Evolutionary conservation across 331 rosid species (phyloP).

Genomic region (Erythrophleum ivorense): DNA sequence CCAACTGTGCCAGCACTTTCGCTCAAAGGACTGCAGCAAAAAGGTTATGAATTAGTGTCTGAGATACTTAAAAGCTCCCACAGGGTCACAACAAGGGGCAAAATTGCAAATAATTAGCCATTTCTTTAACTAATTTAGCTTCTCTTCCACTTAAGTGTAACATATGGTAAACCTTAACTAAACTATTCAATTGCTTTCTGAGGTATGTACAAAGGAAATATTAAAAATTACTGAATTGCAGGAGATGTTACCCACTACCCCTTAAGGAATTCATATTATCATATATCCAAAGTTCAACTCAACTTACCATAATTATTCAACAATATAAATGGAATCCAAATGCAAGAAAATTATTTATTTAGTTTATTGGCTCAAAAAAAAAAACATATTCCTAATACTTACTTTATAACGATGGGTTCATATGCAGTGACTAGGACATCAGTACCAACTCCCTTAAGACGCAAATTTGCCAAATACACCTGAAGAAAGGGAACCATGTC

Average conservation of each 20-base stretch:
- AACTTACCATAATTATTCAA: slow-evolving; percentile 14
- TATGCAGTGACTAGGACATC: slow-evolving; percentile 83
- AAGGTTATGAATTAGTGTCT: slow-evolving; percentile 6
- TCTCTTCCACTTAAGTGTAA: neutral
- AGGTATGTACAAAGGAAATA: neutral
- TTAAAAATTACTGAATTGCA: neutral
- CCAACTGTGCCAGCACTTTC: slow-evolving; percentile 82
- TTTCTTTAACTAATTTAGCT: neutral
- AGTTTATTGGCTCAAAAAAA: slow-evolving; percentile 8
- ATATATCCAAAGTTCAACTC: slow-evolving; percentile 15
- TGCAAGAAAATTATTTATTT: slow-evolving; percentile 3
- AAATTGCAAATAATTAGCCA: neutral
- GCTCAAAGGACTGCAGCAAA: slow-evolving; percentile 73
- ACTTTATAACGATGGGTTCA: slow-evolving; percentile 92
- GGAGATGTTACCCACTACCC: neutral
- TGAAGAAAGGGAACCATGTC: slow-evolving; percentile 41
- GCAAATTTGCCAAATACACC: slow-evolving; percentile 89
- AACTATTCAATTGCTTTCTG: neutral
- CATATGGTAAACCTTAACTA: neutral
- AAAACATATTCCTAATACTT: slow-evolving; percentile 43
- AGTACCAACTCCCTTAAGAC: slow-evolving; percentile 81
- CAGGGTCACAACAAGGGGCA: neutral
- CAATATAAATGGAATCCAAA: slow-evolving; percentile 6
- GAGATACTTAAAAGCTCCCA: slow-evolving; percentile 7
- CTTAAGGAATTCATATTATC: neutral